Evolutionary conservation across 1,139 yeast species (phyloP), one percentile per base, ranked within the genome.

Genomic region (Protomyces lactucae-debilis): DNA sequence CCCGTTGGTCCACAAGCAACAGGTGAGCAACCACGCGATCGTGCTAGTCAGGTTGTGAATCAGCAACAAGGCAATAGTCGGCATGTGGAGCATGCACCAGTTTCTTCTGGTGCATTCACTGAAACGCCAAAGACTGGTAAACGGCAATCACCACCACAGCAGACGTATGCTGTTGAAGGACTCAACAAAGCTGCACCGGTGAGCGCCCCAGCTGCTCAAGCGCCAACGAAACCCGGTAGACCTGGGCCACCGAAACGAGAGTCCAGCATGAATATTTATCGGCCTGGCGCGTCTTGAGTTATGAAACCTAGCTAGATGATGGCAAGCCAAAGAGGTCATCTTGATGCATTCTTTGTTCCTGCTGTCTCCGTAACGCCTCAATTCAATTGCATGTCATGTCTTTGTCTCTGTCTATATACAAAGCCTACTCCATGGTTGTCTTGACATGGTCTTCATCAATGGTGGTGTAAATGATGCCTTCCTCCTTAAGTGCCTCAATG

Each of bases 401-500:
- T 14, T 37, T 5, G 4, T 37, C 9, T 9, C 9, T 37, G 43
- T 4, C 3, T 14, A 12, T 4, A 37, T 36, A n/a, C 45, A 56
- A 28, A 46, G 40, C 28, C 28, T 63, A 45, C 16, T 48, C 18
- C 57, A 60, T 43, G 45, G 64, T 54, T 6, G 59, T 32, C 39
- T 60, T 60, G 55, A 69, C 69, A 54, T 69, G 71, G 16, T 68
- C 69, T 16, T 65, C 69, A 55, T 69, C 70, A 39, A 68, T 61
- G n/a, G 71, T 69, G 3, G 70, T 66, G 52, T 67, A 69, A 46
- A 66, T 51, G n/a, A 64, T 52, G 4, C 71, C 71, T 56, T 60
- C 55, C 43, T 66, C 69, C 46, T 55, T 52, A 40, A 69, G 51
- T 18, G 64, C 56, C 28, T 69, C 70, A 32, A 66, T 59, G 23